These are phyloP conservation scores for Penicillium sp. DNA, from an alignment of 2,329 filamentous ascomycete species.

Conservation along the genomic window DNA sequence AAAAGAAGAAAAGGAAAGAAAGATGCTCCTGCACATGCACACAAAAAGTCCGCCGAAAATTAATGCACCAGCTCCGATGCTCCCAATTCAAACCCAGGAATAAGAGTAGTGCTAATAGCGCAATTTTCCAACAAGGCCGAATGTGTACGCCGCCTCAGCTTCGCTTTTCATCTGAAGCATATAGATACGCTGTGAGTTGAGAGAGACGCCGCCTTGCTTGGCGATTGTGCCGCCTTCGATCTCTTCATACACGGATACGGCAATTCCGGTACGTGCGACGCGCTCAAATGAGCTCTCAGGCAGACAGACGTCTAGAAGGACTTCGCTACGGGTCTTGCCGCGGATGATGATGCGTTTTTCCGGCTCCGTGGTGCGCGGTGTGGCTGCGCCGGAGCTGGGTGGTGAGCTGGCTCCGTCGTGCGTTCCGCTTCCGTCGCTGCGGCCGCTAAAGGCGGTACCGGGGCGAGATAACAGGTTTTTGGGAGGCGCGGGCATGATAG, in stretches of 20 bases:
- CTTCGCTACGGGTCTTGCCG: constrained; percentile 63
- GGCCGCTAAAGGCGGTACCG: constrained; percentile 52
- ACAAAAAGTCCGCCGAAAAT: constrained; percentile 1
- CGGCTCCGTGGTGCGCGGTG: constrained; percentile 55
- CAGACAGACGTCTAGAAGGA: constrained; percentile 78
- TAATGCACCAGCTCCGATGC: constrained; percentile 11
- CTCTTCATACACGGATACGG: constrained; percentile 84
- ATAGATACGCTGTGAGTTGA: constrained; percentile 57
- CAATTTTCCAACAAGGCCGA: constrained; percentile 53
- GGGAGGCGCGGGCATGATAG: constrained; percentile 65
- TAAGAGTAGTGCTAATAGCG: constrained; percentile 41
- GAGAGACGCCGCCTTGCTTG: constrained; percentile 57
- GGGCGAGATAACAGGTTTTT: constrained; percentile 29
- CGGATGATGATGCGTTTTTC: constrained; percentile 84
- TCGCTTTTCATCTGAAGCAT: constrained; percentile 63
- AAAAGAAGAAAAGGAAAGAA: constrained; percentile 3
- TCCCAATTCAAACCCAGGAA: not conserved
- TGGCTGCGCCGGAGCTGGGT: constrained; percentile 30
- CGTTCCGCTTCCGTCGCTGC: constrained; percentile 26
- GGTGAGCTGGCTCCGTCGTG: constrained; percentile 24
- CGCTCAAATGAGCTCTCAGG: constrained; percentile 81
- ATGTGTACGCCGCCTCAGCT: constrained; percentile 54
- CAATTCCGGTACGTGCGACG: constrained; percentile 80
- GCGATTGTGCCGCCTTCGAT: constrained; percentile 61
- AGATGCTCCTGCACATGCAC: not conserved